Evolutionary conservation across 2,329 filamentous ascomycete genomes (phyloP), one percentile per base, ranked within the genome.

Genomic region (Pseudogymnoascus verrucosus): DNA sequence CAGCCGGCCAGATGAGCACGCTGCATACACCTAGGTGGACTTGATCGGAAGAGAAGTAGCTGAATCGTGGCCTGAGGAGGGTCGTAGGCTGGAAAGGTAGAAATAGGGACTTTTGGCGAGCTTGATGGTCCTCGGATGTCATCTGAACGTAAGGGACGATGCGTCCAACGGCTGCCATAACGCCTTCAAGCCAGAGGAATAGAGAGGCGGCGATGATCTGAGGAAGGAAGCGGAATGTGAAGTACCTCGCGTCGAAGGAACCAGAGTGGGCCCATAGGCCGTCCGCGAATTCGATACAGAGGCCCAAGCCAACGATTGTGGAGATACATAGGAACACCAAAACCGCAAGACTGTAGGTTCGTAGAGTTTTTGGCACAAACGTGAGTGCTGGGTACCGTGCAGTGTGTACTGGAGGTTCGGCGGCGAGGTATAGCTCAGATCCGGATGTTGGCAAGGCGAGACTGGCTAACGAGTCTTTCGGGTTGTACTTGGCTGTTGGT

Each of bases 221-320:
- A 1, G 93, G 93, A 1, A 97, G 77, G 67, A 96, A 90, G 66
- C 91, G 84, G 74, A 96, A 95, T 57, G 96, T 76, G 73, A 97
- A 96, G 75, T 96, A 96, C 67, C 87, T 82, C 7, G 81, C 82
- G 60, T 88, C 88, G 65, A 89, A 89, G 64, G 91, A 88, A 31
- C 77, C 79, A 54, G 81, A 82, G 36, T 78, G 77, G 0, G 91
- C 91, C 8, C 80, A 74, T 67, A 87, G 80, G 4, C 76, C 74
- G 39, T 80, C 75, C 10, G 89, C 90, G 76, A 85, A 91, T 37
- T 89, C 77, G 64, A 89, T 90, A 67, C 84, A 86, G 72, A 93
- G 88, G 26, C 91, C 81, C 61, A 96, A 80, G 6, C 81, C 89
- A 0, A 82, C 84, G 54, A 89, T 82, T 85, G 96, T 92, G 36